Evolutionary conservation across 139 green algal genomes (phyloP), one percentile per base, ranked within the genome.

Genomic region (Auxenochlorella pyrenoidosa): DNA sequence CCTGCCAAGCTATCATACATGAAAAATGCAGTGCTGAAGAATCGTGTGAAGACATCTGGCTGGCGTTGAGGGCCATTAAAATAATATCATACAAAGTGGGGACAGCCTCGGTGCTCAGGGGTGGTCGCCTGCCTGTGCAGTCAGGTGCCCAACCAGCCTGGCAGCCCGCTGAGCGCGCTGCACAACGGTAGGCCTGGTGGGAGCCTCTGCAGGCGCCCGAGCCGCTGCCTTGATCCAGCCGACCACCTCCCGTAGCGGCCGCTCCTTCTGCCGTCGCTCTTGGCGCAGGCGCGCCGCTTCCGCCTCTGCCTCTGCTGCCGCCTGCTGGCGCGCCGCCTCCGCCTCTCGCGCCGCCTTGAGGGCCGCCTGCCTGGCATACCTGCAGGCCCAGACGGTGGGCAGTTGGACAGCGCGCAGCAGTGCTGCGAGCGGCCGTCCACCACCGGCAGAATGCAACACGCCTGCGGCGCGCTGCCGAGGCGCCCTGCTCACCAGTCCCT

Each of bases 221-320:
- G 85, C 88, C 12, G 88, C 76, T 0, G 10, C 28, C 54, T 54
- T 87, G 6, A 91, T 30, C 85, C 85, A 91, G 0, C 38, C 60
- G 5, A 87, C 32, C 43, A 51, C 85, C 75, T 91, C 88, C n/a
- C 77, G 58, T 30, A 91, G 63, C 63, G 68, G 43, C 59, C 88
- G 65, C 63, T 44, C 47, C 66, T 83, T 87, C 51, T 85, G 43
- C 19, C 44, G 26, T 10, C 30, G 41, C 40, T 85, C 81, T 41
- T 85, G 68, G n/a, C 83, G 86, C 54, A 87, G 54, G 32, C 58
- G 51, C 58, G 41, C 36, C 26, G 75, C 38, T 47, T 79, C 75
- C 30, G 40, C 40, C 44, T 89, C 88, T 32, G 60, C 84, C 38
- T 34, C 66, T 2, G 41, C 44, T 1, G 30, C 59, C 22, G 28